phyloP scores from a whole-genome alignment of 129 eudicot species.

The Flaveria trinervia region DNA sequence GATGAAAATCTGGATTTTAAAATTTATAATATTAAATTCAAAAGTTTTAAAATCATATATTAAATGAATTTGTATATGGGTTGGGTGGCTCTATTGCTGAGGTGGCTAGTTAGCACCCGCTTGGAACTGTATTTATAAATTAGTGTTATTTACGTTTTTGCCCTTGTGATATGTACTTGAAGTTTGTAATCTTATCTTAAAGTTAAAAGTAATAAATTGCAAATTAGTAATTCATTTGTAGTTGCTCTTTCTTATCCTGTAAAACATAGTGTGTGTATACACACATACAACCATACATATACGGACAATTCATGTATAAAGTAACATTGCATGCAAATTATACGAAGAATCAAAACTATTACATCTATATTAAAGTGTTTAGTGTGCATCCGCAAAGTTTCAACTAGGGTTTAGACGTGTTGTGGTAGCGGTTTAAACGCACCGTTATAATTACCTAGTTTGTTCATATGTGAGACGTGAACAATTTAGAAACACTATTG shows the following conservation, averaged over 20 bases:
- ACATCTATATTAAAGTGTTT: too few species aligned
- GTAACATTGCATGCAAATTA: too few species aligned
- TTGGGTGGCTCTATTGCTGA: slow-evolving; percentile 52
- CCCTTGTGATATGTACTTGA: slow-evolving; percentile 15
- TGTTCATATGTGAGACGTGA: too few species aligned
- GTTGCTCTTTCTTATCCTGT: not conserved
- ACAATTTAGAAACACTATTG: too few species aligned
- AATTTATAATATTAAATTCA: not conserved
- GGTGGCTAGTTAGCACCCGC: slow-evolving; percentile 82
- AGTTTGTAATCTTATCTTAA: slow-evolving; percentile 31
- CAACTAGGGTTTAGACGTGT: too few species aligned
- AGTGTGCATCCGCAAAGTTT: too few species aligned
- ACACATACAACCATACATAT: not conserved
- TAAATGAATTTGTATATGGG: slow-evolving; percentile 31
- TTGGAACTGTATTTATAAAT: slow-evolving; percentile 34
- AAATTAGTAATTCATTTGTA: not conserved
- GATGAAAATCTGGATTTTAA: not conserved
- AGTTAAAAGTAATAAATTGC: slow-evolving; percentile 6
- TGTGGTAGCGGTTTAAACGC: too few species aligned
- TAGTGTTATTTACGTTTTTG: slow-evolving; percentile 23
- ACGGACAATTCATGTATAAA: too few species aligned
- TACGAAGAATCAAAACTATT: too few species aligned
- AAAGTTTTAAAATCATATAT: slow-evolving; percentile 2
- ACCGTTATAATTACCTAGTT: too few species aligned
- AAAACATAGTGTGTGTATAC: too few species aligned